These are phyloP conservation scores for Cladorrhinum sp. DNA, from an alignment of 2,329 filamentous ascomycete species.

Conservation along the genomic window DNA sequence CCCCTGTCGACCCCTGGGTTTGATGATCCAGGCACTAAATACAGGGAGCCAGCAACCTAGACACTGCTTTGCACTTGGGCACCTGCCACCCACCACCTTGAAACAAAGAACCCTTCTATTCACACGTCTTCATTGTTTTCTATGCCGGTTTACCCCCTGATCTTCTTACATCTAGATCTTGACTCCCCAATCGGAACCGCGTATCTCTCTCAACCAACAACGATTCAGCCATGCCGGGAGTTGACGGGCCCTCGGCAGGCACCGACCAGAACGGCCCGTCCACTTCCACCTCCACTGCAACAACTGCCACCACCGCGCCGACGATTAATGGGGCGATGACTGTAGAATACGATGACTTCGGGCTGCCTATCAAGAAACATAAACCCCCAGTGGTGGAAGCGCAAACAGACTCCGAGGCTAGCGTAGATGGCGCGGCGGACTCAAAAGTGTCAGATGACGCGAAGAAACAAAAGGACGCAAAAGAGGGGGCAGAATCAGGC, in stretches of 20 bases:
- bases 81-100: background rate
- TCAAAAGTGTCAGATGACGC: background rate
- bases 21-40: constrained; percentile 11
- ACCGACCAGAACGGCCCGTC: constrained; percentile 15
- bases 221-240: constrained; percentile 23
- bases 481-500: constrained; percentile 24
- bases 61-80: background rate
- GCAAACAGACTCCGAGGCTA: background rate
- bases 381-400: constrained; percentile 3
- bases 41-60: background rate
- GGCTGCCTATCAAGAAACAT: constrained; percentile 59
- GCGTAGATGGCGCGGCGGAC: background rate
- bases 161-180: background rate
- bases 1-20: constrained; percentile 9
- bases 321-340: constrained; percentile 12
- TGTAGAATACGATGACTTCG: constrained; percentile 66
- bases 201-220: background rate
- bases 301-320: background rate
- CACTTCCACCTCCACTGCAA: background rate
- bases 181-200: background rate
- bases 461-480: background rate
- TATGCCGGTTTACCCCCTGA: constrained; percentile 3
- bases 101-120: constrained; percentile 10
- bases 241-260: constrained; percentile 23
- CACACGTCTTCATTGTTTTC: background rate